Conservation (phyloP, 2,329 filamentous ascomycete species). For the Stagonosporopsis rhizophila region DNA sequence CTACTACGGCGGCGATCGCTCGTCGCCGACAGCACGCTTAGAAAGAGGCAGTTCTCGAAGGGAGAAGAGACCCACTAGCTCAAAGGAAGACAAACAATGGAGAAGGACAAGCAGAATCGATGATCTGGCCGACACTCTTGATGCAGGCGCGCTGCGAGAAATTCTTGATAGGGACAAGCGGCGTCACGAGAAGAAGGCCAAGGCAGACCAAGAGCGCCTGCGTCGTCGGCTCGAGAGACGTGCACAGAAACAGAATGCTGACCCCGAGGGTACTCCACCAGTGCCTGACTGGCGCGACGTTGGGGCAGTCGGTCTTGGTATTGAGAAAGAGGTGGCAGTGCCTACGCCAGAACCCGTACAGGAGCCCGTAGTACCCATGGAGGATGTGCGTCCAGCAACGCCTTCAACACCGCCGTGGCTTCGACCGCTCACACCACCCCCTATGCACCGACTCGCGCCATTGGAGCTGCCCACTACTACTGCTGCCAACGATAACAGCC, state of each 20-base stretch:
- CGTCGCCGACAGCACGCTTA: slow-evolving; percentile 52
- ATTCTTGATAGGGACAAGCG: slow-evolving; percentile 89
- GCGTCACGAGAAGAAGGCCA: slow-evolving; percentile 76
- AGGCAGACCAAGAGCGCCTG: slow-evolving; percentile 70
- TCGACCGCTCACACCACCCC: slow-evolving; percentile 49
- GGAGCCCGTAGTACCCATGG: slow-evolving; percentile 59
- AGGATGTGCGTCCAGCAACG: slow-evolving; percentile 55
- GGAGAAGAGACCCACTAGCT: slow-evolving; percentile 60
- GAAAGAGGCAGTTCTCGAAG: slow-evolving; percentile 58
- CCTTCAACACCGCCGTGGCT: slow-evolving; percentile 36
- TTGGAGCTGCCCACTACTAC: slow-evolving; percentile 28
- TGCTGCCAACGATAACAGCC: slow-evolving; percentile 29
- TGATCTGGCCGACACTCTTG: slow-evolving; percentile 81
- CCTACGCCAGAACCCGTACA: slow-evolving; percentile 49
- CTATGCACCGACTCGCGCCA: slow-evolving; percentile 26
- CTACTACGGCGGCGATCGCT: slow-evolving; percentile 49
- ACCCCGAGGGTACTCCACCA: slow-evolving; percentile 61
- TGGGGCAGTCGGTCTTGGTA: slow-evolving; percentile 59
- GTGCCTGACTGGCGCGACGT: slow-evolving; percentile 63
- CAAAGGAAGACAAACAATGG: slow-evolving; percentile 55
- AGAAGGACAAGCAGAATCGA: slow-evolving; percentile 69
- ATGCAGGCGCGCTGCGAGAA: slow-evolving; percentile 82
- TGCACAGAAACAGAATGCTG: slow-evolving; percentile 68
- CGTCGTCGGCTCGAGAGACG: slow-evolving; percentile 70
- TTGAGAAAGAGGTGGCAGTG: slow-evolving; percentile 64